These are phyloP conservation scores for Candida andamanensis DNA, from an alignment of 805 yeast species.

Conservation along the genomic window DNA sequence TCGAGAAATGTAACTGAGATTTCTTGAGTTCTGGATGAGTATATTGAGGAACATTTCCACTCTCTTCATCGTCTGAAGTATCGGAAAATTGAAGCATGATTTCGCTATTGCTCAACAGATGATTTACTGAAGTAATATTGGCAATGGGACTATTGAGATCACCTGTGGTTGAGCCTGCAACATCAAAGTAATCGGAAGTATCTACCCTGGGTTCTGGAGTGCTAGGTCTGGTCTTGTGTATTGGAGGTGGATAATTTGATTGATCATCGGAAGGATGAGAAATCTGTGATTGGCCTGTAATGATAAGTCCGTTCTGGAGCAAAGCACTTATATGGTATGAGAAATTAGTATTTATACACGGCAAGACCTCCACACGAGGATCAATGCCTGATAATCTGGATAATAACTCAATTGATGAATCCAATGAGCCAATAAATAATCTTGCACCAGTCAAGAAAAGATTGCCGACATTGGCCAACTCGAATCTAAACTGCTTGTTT, in stretches of 20 bases:
- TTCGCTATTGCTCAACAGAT: slow-evolving; percentile 2
- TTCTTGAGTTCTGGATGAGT: slow-evolving; percentile 72
- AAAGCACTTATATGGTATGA: slow-evolving; percentile 82
- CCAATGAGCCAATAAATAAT: slow-evolving; percentile 76
- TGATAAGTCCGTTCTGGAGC: slow-evolving; percentile 60
- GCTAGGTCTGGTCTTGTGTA: slow-evolving; percentile 19
- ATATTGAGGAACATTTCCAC: slow-evolving; percentile 64
- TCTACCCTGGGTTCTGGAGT: slow-evolving; percentile 15
- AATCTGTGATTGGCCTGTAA: slow-evolving; percentile 90
- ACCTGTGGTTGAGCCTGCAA: background rate
- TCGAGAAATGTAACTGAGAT: slow-evolving; percentile 71
- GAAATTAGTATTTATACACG: slow-evolving; percentile 80
- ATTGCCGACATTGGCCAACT: slow-evolving; percentile 81
- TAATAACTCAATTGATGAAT: slow-evolving; percentile 75
- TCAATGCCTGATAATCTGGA: slow-evolving; percentile 58
- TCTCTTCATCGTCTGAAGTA: slow-evolving; percentile 35
- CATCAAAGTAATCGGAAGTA: background rate
- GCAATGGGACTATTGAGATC: slow-evolving; percentile 3
- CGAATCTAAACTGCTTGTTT: slow-evolving; percentile 59
- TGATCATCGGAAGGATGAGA: slow-evolving; percentile 65
- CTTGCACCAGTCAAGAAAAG: slow-evolving; percentile 78
- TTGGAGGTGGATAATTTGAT: slow-evolving; percentile 21
- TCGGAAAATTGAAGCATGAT: slow-evolving; percentile 12
- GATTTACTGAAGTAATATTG: slow-evolving; percentile 7
- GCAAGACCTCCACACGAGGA: slow-evolving; percentile 53